Conservation (phyloP, 2,329 filamentous ascomycete genomes). For the Teratosphaeria nubilosa region DNA sequence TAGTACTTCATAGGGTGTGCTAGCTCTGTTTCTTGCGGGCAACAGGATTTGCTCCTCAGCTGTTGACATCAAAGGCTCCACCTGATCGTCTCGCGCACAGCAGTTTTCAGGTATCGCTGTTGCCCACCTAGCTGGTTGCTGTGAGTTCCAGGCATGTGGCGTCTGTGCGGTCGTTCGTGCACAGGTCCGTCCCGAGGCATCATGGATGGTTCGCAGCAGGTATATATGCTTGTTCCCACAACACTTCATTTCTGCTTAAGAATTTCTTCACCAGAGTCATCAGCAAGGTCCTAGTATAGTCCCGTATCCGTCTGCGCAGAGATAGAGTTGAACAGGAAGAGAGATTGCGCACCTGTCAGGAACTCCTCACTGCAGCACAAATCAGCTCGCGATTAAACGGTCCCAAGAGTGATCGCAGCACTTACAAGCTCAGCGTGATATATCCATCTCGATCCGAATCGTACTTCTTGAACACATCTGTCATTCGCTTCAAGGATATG, state of each 20-base stretch:
- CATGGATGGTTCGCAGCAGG: not conserved
- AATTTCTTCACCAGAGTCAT: constrained; percentile 13
- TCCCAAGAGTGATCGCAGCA: constrained; percentile 10
- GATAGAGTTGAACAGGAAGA: constrained; percentile 46
- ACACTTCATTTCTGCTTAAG: constrained; percentile 10
- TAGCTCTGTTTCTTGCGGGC: no score
- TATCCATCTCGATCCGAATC: constrained; percentile 95
- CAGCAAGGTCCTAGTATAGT: constrained; percentile 30
- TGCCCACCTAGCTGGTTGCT: not conserved
- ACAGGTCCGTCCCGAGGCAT: not conserved
- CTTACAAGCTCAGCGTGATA: constrained; percentile 47
- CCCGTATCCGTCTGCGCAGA: constrained; percentile 42
- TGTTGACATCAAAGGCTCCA: no score
- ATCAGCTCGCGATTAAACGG: constrained; percentile 6
- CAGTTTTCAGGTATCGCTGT: not conserved
- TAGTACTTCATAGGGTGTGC: no score
- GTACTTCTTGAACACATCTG: constrained; percentile 98
- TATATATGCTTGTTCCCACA: not conserved
- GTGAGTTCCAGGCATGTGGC: not conserved
- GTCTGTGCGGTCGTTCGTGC: not conserved
- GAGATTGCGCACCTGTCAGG: constrained; percentile 45
- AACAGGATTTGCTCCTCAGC: not conserved
- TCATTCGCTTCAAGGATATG: constrained; percentile 96
- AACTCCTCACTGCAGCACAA: constrained; percentile 39
- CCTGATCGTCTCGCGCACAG: not conserved